Conservation (phyloP, 192 early-diverging fungal species). For the Podila clonocystis region DNA sequence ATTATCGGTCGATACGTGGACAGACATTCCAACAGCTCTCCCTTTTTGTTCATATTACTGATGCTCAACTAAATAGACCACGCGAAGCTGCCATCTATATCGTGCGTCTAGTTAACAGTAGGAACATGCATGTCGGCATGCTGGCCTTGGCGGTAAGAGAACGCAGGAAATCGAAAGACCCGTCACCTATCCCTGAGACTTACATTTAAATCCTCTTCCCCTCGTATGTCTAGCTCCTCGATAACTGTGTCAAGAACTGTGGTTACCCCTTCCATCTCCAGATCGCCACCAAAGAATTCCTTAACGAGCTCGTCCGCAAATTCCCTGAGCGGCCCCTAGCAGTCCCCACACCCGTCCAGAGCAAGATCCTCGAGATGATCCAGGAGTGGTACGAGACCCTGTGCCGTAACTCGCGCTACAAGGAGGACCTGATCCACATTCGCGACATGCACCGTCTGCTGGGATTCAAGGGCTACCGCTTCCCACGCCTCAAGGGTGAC, state of each 20-base stretch:
- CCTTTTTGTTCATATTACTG: background rate
- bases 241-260: conserved; percentile 99
- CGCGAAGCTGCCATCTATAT: conserved; percentile 80
- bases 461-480: conserved; percentile 87
- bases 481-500: conserved; percentile 71
- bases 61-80: conserved; percentile 57
- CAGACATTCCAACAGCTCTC: conserved; percentile 4
- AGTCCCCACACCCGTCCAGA: conserved; percentile 77
- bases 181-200: too few relatives aligned
- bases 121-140: conserved; percentile 65
- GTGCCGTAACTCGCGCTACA: conserved; percentile 87
- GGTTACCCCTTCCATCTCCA: conserved; percentile 98
- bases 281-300: conserved; percentile 95
- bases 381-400: conserved; percentile 95
- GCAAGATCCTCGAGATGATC: conserved; percentile 90
- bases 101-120: conserved; percentile 70
- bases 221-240: conserved; percentile 74
- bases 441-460: conserved; percentile 95
- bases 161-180: background rate
- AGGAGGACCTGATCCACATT: conserved; percentile 93
- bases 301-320: conserved; percentile 92
- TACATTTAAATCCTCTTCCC: background rate
- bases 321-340: conserved; percentile 92
- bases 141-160: conserved; percentile 69
- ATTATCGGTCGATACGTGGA: conserved; percentile 9